Base-by-base conservation (phyloP, 2,329 filamentous ascomycete genomes). In the Ambrosiella beaveri region DNA sequence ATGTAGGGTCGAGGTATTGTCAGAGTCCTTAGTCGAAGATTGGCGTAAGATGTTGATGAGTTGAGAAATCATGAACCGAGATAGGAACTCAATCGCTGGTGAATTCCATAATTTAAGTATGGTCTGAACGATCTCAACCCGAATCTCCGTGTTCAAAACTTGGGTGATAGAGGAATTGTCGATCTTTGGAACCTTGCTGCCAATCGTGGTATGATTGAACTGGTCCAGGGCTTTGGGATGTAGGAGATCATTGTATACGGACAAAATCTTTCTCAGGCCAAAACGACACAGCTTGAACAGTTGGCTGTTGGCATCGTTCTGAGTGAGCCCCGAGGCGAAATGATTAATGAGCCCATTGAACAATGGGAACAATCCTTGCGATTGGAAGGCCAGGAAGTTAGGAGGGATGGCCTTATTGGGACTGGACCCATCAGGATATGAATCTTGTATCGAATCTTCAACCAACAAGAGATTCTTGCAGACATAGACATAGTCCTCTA, bases 311-410 rank as follows among this genome's bases (percentile, higher is more conserved):
- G 57, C 54, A 37, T 57, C 17, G 9, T 15, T 40, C 5, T 38
- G 35, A 9, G 37, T 27, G 47, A 78, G 71, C 61, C 83, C 78
- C 7, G 75, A 70, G 56, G 80, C 76, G 64, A 94, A 93, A 15
- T 78, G 75, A 45, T 80, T 73, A 8, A 94, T 76, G 66, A 95
- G 82, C 0, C 77, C 73, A 64, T 87, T 88, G 61, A 97, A 72
- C 4, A 81, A 76, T 7, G 82, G 77, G 60, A 98, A 76, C 0
- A 93, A 91, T 44, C 81, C 82, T 53, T 82, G 78, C 61, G 88
- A 83, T 68, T 90, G 91, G 73, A 98, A 96, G 0, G 88, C 86
- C 58, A 90, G 78, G 27, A 98, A 75, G 40, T 97, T 83, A 36
- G 93, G 78, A 49, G 88, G 85, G 57, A 85, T 78, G 12, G 83